Evolutionary conservation across 345 rosid species (phyloP), one percentile per base, ranked within the genome.

Genomic region (Corymbia maculata): DNA sequence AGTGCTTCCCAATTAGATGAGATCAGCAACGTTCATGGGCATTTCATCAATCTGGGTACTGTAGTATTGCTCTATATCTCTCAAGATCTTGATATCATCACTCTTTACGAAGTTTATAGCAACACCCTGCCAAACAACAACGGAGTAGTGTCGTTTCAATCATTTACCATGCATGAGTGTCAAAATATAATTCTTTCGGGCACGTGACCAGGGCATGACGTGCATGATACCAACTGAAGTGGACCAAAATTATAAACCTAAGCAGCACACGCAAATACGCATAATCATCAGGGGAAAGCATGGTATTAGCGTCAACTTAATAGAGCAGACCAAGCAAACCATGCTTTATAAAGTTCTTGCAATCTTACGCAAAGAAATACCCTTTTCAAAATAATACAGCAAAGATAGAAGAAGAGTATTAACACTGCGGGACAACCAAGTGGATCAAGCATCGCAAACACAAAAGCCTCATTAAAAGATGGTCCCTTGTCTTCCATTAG

Each of bases 11-110:
- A 64, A 86, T 91, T 87, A 95, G 87, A 96, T 94, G 52, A 97
- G 94, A 91, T 97, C 99, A 85, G 98, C 95, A 89, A 96, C 98
- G 87, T 96, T 97, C 99, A 96, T 94, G 1, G 98, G 98, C 98
- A 97, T 96, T 92, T 97, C 99, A 24, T 96, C 98, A 13, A 97
- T 97, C 96, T 97, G 98, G 82, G 99, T 97, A 92, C 97, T 96
- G 92, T 97, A 96, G 84, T 96, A 97, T 89, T 96, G 98, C 94
- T 96, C 97, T 36, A 96, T 97, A 88, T 97, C 98, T 86, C 98
- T 92, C 44, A 97, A 94, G 87, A 95, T 96, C 97, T 95, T 97
- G 92, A 96, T 96, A 82, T 96, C 98, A 9, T 97, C 99, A 30
- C 92, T 95, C 90, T 96, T 97, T 57, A 96, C 99, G 86, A 97